A percentile compares a stretch with the other conserved stretches of the same genome.
Evolutionary conservation across 2,329 filamentous ascomycete species (phyloP).

Genomic region (Hypoxylon sp.): DNA sequence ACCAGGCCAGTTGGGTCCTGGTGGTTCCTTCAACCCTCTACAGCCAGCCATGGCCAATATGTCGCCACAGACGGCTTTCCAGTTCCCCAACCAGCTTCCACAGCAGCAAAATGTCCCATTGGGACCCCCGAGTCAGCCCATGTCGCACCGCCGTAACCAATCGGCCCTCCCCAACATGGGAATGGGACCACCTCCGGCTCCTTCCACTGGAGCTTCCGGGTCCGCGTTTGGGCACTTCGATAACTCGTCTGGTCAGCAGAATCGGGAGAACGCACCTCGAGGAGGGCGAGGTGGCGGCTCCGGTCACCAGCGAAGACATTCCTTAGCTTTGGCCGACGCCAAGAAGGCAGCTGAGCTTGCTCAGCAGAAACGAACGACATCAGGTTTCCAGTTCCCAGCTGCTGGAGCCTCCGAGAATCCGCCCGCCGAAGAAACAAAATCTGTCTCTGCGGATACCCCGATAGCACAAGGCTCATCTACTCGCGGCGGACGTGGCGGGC

Average conservation of each 20-base stretch:
- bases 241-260: slow-evolving; percentile 71
- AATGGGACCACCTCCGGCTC: slow-evolving; percentile 89
- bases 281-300: slow-evolving; percentile 81
- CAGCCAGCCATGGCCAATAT: slow-evolving; percentile 85
- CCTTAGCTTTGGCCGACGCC: slow-evolving; percentile 91
- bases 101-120: slow-evolving; percentile 79
- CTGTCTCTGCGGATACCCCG: slow-evolving; percentile 61
- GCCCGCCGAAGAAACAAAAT: slow-evolving; percentile 70
- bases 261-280: slow-evolving; percentile 77
- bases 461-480: slow-evolving; percentile 60
- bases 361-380: slow-evolving; percentile 95
- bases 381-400: slow-evolving; percentile 93
- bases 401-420: slow-evolving; percentile 75
- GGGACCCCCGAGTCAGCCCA: slow-evolving; percentile 82
- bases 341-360: slow-evolving; percentile 98
- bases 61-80: slow-evolving; percentile 85
- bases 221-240: slow-evolving; percentile 84
- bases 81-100: slow-evolving; percentile 85
- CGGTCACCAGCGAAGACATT: slow-evolving; percentile 92
- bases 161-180: slow-evolving; percentile 94
- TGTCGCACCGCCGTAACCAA: slow-evolving; percentile 96
- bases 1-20: slow-evolving; percentile 83
- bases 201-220: slow-evolving; percentile 90
- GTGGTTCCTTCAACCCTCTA: slow-evolving; percentile 80
- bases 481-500: slow-evolving; percentile 70